These are phyloP conservation scores for Wickerhamomyces bovis DNA, from an alignment of 805 yeast genomes.

Conservation along the genomic window DNA sequence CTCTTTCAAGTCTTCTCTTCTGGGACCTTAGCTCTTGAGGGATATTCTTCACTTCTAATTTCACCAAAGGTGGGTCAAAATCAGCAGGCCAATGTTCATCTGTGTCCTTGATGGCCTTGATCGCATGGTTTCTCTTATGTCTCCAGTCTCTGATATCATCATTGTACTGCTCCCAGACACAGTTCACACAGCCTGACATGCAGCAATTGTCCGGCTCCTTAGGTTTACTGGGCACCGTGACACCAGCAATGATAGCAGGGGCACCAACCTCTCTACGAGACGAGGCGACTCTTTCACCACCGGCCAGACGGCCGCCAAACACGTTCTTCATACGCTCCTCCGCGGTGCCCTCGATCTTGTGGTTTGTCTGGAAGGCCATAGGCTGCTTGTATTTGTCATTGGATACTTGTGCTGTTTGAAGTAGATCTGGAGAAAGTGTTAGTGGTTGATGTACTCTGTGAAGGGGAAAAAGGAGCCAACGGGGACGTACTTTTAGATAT, in stretches of 20 bases:
- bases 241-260: slow-evolving; percentile 44
- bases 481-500: background rate
- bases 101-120: slow-evolving; percentile 34
- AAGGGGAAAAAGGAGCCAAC: background rate
- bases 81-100: slow-evolving; percentile 57
- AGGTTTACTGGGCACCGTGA: slow-evolving; percentile 78
- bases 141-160: slow-evolving; percentile 89
- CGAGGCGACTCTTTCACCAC: slow-evolving; percentile 39
- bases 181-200: slow-evolving; percentile 94
- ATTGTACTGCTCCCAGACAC: slow-evolving; percentile 92
- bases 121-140: slow-evolving; percentile 52
- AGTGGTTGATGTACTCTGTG: background rate
- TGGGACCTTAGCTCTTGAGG: slow-evolving; percentile 32
- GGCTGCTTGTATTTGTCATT: background rate
- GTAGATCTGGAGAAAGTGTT: background rate
- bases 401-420: background rate
- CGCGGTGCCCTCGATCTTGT: slow-evolving; percentile 27
- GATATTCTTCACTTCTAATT: slow-evolving; percentile 35
- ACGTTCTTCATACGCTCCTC: slow-evolving; percentile 44
- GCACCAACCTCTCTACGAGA: slow-evolving; percentile 24
- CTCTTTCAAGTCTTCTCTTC: slow-evolving; percentile 21
- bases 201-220: slow-evolving; percentile 93
- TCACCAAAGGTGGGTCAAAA: slow-evolving; percentile 50
- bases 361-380: slow-evolving; percentile 27
- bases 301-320: slow-evolving; percentile 53